Evolutionary conservation across 768 basidiomycete species (phyloP), one percentile per base, ranked within the genome.

Genomic region (Mycena galopus): DNA sequence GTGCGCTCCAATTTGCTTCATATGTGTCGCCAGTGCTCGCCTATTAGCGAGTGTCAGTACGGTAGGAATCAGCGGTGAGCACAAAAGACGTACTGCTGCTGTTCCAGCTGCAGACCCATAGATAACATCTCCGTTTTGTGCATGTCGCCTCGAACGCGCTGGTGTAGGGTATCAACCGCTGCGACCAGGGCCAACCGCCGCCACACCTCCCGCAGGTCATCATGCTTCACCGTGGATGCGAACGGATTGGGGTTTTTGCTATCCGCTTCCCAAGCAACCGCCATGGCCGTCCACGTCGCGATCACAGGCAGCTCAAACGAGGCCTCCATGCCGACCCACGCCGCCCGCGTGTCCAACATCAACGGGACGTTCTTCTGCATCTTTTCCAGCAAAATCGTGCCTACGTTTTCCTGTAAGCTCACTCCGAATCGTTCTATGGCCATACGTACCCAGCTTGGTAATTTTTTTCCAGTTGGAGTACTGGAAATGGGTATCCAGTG

Each of bases 291-390:
- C 74, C 76, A 77, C 33, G 35, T 19, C 23, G 11, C 33, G 3
- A 51, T 30, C 2, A 84, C 83, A 0, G 78, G 72, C 0, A 62
- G 78, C 37, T 84, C 80, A 0, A 61, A 62, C 23, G 67, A 37
- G 21, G 12, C 12, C 25, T 61, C 67, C 33, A 42, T 14, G 12
- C 53, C 58, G n/a, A 42, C 51, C 35, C 35, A 30, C 5, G 35
- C 68, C 2, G 21, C 21, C 12, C 37, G 19, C 0, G 27, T 57
- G 3, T 29, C 60, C 4, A 58, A 17, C 69, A 70, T 70, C 35
- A 39, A 4, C 17, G 62, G 69, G 1, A 64, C 62, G 27, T 25
- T 25, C 10, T 32, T 56, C 61, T 44, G 9, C n/a, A 63, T 50
- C 10, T 29, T 11, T 5, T 53, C 23, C 19, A 62, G 19, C 2